Conservation (phyloP, 1,139 yeast genomes). For the Blastobotrys indianensis region DNA sequence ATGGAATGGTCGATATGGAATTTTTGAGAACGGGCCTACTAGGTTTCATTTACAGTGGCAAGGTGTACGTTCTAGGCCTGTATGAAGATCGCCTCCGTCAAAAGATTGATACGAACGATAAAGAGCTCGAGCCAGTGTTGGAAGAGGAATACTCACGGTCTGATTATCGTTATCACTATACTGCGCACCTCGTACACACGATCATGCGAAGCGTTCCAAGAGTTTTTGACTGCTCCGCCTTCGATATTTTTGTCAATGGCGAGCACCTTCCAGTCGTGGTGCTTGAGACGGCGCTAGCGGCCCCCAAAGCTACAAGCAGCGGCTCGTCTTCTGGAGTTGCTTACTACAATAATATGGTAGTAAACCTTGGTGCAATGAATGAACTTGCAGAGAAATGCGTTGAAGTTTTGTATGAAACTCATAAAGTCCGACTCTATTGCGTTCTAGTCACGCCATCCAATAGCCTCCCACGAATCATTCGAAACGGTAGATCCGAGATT, state of each 20-base stretch:
- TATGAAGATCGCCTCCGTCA: constrained; percentile 91
- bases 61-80: constrained; percentile 78
- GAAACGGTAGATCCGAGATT: constrained; percentile 84
- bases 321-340: no score
- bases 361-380: constrained; percentile 46
- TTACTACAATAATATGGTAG: no score
- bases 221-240: constrained; percentile 85
- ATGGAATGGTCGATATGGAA: constrained; percentile 64
- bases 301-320: neutral
- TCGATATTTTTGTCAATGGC: constrained; percentile 77
- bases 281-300: constrained; percentile 74
- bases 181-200: constrained; percentile 76
- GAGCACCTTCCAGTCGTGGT: constrained; percentile 84
- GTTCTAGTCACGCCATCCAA: constrained; percentile 76
- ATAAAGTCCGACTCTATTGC: constrained; percentile 74
- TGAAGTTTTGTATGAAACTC: constrained; percentile 60
- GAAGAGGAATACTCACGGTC: neutral
- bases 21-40: constrained; percentile 85
- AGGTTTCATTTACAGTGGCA: constrained; percentile 84
- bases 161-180: constrained; percentile 61
- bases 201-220: constrained; percentile 76
- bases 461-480: constrained; percentile 71
- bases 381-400: constrained; percentile 72
- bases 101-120: constrained; percentile 41
- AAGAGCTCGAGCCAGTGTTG: constrained; percentile 27